phyloP scores from a whole-genome alignment of 148 eudicot genomes.

The Polygonum aviculare region DNA sequence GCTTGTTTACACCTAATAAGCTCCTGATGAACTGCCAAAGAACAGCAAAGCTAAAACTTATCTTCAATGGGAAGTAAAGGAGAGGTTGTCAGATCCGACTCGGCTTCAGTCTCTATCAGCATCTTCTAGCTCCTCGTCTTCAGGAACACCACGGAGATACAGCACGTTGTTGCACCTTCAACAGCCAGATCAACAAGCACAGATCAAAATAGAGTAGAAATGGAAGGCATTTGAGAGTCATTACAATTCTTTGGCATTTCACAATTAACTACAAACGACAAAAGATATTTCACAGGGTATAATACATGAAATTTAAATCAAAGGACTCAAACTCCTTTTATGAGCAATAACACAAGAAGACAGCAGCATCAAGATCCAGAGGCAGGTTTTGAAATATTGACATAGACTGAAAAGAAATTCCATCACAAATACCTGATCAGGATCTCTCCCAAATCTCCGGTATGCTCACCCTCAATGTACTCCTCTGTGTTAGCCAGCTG shows the following conservation, averaged over 20 bases:
- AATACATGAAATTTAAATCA: neutral
- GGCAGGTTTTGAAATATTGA: neutral
- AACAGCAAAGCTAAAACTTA: neutral
- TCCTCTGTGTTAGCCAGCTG: constrained; percentile 90
- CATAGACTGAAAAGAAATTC: neutral
- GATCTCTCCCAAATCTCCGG: constrained; percentile 95
- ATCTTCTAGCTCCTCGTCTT: constrained; percentile 80
- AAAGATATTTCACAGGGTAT: neutral
- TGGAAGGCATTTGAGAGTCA: neutral
- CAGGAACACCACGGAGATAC: constrained; percentile 81
- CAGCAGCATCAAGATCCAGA: neutral
- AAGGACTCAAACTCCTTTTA: neutral
- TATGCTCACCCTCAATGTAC: constrained; percentile 70
- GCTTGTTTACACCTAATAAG: neutral
- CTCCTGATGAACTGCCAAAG: neutral
- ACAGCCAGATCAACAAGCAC: neutral
- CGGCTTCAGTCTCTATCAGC: constrained; percentile 44
- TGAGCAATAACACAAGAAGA: neutral
- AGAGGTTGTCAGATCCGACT: neutral
- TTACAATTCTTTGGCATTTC: neutral
- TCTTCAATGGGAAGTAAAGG: neutral
- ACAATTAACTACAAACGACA: neutral
- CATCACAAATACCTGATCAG: constrained; percentile 59
- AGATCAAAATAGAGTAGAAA: neutral
- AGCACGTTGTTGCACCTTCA: constrained; percentile 80